Evolutionary conservation across 305 asterid genomes (phyloP), one percentile per base, ranked within the genome.

Genomic region (Petunia hybrid): DNA sequence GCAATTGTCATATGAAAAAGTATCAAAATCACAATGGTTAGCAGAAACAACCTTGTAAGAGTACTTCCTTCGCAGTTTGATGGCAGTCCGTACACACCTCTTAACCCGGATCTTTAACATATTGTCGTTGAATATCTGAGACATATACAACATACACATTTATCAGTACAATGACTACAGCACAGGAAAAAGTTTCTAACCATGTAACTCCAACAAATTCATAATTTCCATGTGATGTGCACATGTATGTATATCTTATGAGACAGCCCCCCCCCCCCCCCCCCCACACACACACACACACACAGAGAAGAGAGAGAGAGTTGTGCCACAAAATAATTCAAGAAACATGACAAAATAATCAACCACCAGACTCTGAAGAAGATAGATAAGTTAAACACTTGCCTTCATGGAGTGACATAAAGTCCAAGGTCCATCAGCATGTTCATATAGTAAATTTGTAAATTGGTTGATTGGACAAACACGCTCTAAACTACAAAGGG

Each of bases 61-160:
- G 88, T 95, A 95, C 93, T 95, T 95, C 91, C 91, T 95, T 79
- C 98, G 97, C 87, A 95, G 88, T 89, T 92, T 95, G 91, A 95
- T 94, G 84, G 99, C 98, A 71, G 91, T 89, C 55, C 86, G 95
- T 80, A 95, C 87, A 81, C 99, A 95, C 87, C 95, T 94, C 89
- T 89, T 95, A 84, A 94, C 97, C 85, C 95, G 91, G 89, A 95
- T 89, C 90, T 94, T 91, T 82, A 95, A 86, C 85, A 92, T 63
- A 81, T 91, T 93, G 87, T 94, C 98, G 78, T 94, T 94, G 87
- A 92, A 94, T 85, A 94, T 91, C 98, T 95, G 97, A 86, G 80
- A 84, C 83, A 83, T 82, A 48, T 68, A 76, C 65, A 69, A 75
- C 48, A 67, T 43, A 55, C 56, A 42, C 45, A 35, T 77, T 59